phyloP scores from a whole-genome alignment of 768 basidiomycete genomes.

The Tephrocybe sp. region DNA sequence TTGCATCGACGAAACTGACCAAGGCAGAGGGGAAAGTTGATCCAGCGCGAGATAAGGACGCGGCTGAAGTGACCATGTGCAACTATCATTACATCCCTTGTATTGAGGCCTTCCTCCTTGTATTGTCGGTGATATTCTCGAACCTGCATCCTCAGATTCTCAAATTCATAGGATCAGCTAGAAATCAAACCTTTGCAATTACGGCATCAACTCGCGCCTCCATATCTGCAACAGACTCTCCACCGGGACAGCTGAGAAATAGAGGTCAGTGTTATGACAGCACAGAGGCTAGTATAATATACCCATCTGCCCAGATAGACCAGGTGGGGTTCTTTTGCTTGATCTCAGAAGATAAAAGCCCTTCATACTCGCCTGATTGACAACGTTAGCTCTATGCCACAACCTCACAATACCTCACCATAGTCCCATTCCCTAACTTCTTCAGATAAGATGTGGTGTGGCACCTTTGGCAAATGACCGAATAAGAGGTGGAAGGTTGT shows the following conservation, averaged over 20 bases:
- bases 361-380: conserved; percentile 76
- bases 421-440: conserved; percentile 88
- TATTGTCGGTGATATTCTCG: conserved; percentile 72
- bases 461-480: conserved; percentile 36
- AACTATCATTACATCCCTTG: conserved; percentile 83
- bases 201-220: conserved; percentile 72
- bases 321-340: conserved; percentile 57
- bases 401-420: conserved; percentile 29
- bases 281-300: conserved; percentile 12
- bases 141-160: too few species aligned
- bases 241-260: conserved; percentile 72
- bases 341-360: conserved; percentile 79
- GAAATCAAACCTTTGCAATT: conserved; percentile 66
- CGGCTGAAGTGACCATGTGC: conserved; percentile 88
- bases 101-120: conserved; percentile 62
- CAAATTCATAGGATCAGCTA: too few species aligned
- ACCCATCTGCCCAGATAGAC: conserved; percentile 90
- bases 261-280: conserved; percentile 10
- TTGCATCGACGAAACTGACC: conserved; percentile 22
- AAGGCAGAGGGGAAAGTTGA: conserved; percentile 57
- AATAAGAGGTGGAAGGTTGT: conserved; percentile 86
- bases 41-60: conserved; percentile 81
- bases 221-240: conserved; percentile 85
- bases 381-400: background rate
- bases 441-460: conserved; percentile 61